Conservation (phyloP, 192 early-diverging fungal genomes). For the Geosiphon pyriformis region DNA sequence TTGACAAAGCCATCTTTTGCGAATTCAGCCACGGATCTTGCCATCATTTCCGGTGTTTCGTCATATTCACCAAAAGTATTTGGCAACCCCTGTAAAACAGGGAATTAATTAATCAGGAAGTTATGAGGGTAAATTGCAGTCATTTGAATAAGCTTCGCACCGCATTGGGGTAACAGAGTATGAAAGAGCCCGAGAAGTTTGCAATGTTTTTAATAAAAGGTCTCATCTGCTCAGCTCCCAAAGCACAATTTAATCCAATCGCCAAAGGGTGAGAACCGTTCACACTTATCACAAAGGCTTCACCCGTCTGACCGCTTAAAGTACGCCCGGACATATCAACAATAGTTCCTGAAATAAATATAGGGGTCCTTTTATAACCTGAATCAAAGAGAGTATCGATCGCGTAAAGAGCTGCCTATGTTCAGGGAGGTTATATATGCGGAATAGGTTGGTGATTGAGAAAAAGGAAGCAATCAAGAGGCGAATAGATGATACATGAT, state of each 20-base stretch:
- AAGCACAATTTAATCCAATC: slow-evolving; percentile 86
- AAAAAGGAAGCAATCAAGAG: too few relatives aligned
- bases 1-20: slow-evolving; percentile 90
- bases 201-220: slow-evolving; percentile 92
- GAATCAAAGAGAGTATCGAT: slow-evolving; percentile 81
- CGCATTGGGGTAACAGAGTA: slow-evolving; percentile 96
- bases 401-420: slow-evolving; percentile 84
- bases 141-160: slow-evolving; percentile 31
- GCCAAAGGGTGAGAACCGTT: slow-evolving; percentile 76
- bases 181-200: slow-evolving; percentile 69
- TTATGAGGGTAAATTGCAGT: background rate
- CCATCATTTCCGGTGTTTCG: slow-evolving; percentile 82
- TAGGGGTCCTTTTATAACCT: slow-evolving; percentile 55
- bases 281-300: slow-evolving; percentile 88
- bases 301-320: slow-evolving; percentile 93
- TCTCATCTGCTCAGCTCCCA: slow-evolving; percentile 90
- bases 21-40: slow-evolving; percentile 76
- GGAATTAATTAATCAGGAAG: background rate
- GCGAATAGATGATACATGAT: too few relatives aligned
- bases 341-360: slow-evolving; percentile 88
- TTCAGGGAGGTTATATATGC: too few relatives aligned
- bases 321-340: slow-evolving; percentile 96
- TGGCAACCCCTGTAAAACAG: slow-evolving; percentile 65
- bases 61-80: slow-evolving; percentile 98
- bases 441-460: too few relatives aligned